phyloP scores from a whole-genome alignment of 2,329 filamentous ascomycete species.

The Fusarium sacchari region DNA sequence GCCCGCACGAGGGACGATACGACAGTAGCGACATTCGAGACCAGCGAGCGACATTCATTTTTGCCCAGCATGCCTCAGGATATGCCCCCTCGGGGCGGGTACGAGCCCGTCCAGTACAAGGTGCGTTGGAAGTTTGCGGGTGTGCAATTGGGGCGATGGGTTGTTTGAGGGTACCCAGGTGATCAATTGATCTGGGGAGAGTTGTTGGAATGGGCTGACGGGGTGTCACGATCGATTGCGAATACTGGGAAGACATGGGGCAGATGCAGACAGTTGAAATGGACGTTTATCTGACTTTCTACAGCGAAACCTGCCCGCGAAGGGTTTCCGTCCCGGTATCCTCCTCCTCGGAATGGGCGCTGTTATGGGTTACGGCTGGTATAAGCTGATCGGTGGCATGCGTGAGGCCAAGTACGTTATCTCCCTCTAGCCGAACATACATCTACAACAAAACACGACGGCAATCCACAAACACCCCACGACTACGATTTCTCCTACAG shows the following conservation, averaged over 20 bases:
- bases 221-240: background rate
- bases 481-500: background rate
- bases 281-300: slow-evolving; percentile 10
- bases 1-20: slow-evolving; percentile 30
- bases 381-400: slow-evolving; percentile 82
- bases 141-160: background rate
- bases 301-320: slow-evolving; percentile 90
- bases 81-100: slow-evolving; percentile 95
- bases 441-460: background rate
- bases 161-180: background rate
- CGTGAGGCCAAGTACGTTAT: slow-evolving; percentile 86
- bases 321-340: slow-evolving; percentile 85
- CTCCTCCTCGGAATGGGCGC: slow-evolving; percentile 80
- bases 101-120: slow-evolving; percentile 97
- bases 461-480: background rate
- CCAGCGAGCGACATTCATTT: slow-evolving; percentile 9
- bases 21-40: background rate
- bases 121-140: slow-evolving; percentile 58
- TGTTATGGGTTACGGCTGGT: slow-evolving; percentile 92
- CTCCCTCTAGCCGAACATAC: background rate
- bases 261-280: background rate
- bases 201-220: background rate
- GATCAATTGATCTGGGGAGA: background rate
- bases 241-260: background rate
- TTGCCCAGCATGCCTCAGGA: slow-evolving; percentile 87